Base-by-base conservation (phyloP, 1,284 basidiomycete genomes). In the Sanghuangporus weigelae region DNA sequence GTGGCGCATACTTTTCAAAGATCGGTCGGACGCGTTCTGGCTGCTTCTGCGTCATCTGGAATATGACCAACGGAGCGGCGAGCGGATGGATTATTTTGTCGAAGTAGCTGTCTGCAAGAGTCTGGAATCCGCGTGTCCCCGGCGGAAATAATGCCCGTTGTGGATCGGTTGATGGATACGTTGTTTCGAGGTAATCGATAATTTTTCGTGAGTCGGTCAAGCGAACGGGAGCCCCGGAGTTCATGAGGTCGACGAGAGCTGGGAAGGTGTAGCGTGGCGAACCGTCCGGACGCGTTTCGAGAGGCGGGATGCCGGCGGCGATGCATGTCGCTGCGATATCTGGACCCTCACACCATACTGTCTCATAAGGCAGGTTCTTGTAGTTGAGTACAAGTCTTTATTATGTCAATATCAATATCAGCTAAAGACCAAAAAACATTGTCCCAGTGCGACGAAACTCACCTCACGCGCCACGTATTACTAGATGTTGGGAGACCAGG, bases 311-410 rank as follows among this genome's bases (percentile, higher is more conserved):
- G 0, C 75, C 75, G 6, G 75, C 60, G 26, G 71, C 67, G 53
- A 71, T 72, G 66, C 72, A 73, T 1, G 69, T 63, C 1, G 67
- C 57, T 40, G 71, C 75, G 65, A 81, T 76, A 36, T 81, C 78
- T 0, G 75, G 73, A 49, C 72, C 77, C 56, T 77, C 76, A 7
- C 79, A 57, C 76, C 76, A 81, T 44, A 72, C 73, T 11, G 79
- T 81, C 48, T 71, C 70, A 71, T 77, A 78, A 0, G 75, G 71
- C 16, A 81, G 66, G 1, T 72, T 68, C 66, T 81, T 81, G 69
- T 70, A 77, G 64, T 79, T 79, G 2, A 80, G 70, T 12, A 70
- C 66, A 44, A 72, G 69, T 46, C 77, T 77, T 61, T 36, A 39
- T 39, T 14, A 46, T 26, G 19, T 39, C 42, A 21, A 23, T 10